A percentile compares a stretch with the other conserved stretches of the same genome.
phyloP scores from a whole-genome alignment of 2,329 filamentous ascomycete genomes.

The Tolypocladium tundrense region DNA sequence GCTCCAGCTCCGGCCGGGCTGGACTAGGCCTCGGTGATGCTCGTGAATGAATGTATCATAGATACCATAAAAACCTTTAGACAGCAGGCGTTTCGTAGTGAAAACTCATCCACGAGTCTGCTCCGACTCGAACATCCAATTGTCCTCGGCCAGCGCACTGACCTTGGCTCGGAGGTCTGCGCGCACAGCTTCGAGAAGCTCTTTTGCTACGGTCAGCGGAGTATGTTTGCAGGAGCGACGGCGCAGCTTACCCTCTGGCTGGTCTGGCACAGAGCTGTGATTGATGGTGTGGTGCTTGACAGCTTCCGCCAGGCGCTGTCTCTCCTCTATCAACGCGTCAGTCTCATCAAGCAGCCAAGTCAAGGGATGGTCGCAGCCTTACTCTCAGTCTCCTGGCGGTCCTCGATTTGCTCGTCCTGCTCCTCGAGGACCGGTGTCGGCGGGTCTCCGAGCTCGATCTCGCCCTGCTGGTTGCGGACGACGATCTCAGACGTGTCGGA shows the following conservation, averaged over 20 bases:
- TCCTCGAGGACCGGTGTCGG: slow-evolving; percentile 43
- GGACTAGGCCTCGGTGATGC: slow-evolving; percentile 29
- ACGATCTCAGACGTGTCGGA: slow-evolving; percentile 46
- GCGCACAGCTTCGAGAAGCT: slow-evolving; percentile 59
- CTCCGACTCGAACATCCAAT: slow-evolving; percentile 80
- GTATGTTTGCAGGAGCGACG: background rate
- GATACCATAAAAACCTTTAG: background rate
- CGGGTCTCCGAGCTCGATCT: slow-evolving; percentile 49
- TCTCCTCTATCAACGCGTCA: slow-evolving; percentile 34
- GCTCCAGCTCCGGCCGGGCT: slow-evolving; percentile 47
- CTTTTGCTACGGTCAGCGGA: slow-evolving; percentile 26
- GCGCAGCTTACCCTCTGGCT: slow-evolving; percentile 50
- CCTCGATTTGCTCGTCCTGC: slow-evolving; percentile 46
- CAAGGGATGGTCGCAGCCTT: slow-evolving; percentile 4
- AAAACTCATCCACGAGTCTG: slow-evolving; percentile 25
- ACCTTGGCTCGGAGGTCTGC: slow-evolving; percentile 65
- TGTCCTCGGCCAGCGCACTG: slow-evolving; percentile 65
- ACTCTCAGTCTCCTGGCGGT: slow-evolving; percentile 47
- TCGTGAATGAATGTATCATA: slow-evolving; percentile 4
- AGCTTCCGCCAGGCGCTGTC: slow-evolving; percentile 49
- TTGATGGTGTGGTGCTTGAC: slow-evolving; percentile 51
- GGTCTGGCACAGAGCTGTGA: slow-evolving; percentile 44
- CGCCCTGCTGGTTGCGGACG: slow-evolving; percentile 51
- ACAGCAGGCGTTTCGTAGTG: slow-evolving; percentile 13
- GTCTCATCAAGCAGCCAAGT: background rate